Evolutionary conservation across 352 stramenopile species (phyloP), one percentile per base, ranked within the genome.

Genomic region (Phytophthora pinifolia): DNA sequence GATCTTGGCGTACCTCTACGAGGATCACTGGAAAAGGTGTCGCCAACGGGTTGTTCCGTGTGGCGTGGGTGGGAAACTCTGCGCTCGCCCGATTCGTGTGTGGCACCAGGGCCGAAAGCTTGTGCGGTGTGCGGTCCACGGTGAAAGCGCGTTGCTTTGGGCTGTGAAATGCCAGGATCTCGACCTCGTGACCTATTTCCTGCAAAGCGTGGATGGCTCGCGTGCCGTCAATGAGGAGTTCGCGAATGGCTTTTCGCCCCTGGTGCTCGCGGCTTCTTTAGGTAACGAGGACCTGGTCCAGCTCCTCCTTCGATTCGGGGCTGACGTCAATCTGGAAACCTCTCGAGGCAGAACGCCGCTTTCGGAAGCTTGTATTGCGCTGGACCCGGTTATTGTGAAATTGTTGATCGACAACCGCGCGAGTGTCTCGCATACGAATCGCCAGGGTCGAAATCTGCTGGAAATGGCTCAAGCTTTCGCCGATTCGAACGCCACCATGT

Each of bases 251-350:
- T 90, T 88, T 54, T 72, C 75, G 2, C 75, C 83, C 7, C 39
- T 93, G n/a, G 47, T 63, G 7, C 63, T 87, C 4, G 79, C 79
- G 1, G 59, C 66, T 27, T 74, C 75, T 10, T 39, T 90, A 17
- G 70, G 67, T 0, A 63, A 78, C 29, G n/a, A 85, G 0, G 64
- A 74, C 10, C 45, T 88, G 8, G 46, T 75, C 13, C 80, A 89
- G 46, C 41, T 81, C 14, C 37, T 93, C 17, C 50, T 92, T 12
- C 73, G 78, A 0, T 82, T 76, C 25, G 81, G 81, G n/a, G 83
- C 79, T 0, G 72, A 90, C 41, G 79, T 89, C 2, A 91, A 92
- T 44, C 27, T 72, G 0, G 83, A 91, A 59, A 88, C 68, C 0
- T 89, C 81, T 6, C 69, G 83, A 0, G 80, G 83, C 0, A 70